Evolutionary conservation across 495 filamentous ascomycete species (phyloP), one percentile per base, ranked within the genome.

Genomic region (Neurospora sp.): DNA sequence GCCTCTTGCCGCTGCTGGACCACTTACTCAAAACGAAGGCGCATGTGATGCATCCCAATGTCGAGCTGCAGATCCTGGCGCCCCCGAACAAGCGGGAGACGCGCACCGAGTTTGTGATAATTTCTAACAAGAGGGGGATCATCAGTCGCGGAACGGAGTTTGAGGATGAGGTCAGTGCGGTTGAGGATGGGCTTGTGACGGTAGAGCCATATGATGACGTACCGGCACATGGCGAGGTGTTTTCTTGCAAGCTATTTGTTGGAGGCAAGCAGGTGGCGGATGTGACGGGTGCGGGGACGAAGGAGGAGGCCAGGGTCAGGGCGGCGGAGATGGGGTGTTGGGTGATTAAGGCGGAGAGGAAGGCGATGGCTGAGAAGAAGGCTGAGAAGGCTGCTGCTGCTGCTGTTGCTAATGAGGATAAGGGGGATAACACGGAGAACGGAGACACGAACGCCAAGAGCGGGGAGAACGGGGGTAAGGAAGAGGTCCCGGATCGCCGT

Each of bases 11-110:
- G n/a, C 89, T 88, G 73, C 76, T 97, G 76, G 78, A 85, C 1
- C 83, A 91, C 16, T 79, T 95, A 3, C 76, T 96, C 31, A 73
- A 73, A 0, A 88, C 90, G 18, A 78, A 75, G 0, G 87, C 95
- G 8, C 84, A 90, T 69, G 81, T 90, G n/a, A 74, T 87, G 71
- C 92, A 96, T 81, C 95, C 95, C 0, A 91, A 92, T 76, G 91
- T 93, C 75, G 85, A 88, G 69, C 79, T 95, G 14, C 91, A 91
- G 20, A 77, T 84, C 53, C 73, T 91, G 20, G 88, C 53, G 14
- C 53, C 53, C 12, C 53, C 53, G 6, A 66, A 37, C 31, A 66
- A 66, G 27, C 27, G 53, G 27, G 27, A 35, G 3, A 66, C 53
- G 27, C 22, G 53, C 6, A 66, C 53, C 14, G 53, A 66, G 53